phyloP scores from a whole-genome alignment of 2,329 filamentous ascomycete species.

The Chaetomium sp. region DNA sequence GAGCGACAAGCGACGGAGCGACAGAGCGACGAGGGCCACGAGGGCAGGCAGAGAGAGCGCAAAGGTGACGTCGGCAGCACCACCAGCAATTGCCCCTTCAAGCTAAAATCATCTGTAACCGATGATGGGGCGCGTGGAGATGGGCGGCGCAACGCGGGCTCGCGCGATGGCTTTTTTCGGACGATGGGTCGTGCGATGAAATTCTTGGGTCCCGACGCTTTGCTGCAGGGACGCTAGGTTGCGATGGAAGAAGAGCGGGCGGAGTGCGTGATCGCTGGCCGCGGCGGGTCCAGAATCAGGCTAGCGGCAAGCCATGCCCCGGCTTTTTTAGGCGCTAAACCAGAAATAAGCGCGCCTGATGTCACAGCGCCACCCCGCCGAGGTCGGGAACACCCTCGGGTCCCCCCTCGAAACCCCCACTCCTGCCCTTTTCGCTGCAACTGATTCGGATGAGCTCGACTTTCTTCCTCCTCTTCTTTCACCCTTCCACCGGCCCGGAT shows the following conservation, averaged over 20 bases:
- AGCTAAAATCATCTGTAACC: neutral
- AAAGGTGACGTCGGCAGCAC: slow-evolving; percentile 4
- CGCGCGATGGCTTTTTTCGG: slow-evolving; percentile 25
- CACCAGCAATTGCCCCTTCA: slow-evolving; percentile 16
- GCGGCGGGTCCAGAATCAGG: slow-evolving; percentile 25
- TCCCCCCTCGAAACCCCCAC: neutral
- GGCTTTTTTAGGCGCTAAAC: slow-evolving; percentile 30
- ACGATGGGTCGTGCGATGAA: slow-evolving; percentile 30
- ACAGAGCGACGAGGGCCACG: neutral
- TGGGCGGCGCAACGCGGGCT: slow-evolving; percentile 17
- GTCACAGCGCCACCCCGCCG: slow-evolving; percentile 23
- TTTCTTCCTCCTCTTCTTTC: neutral
- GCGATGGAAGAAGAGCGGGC: slow-evolving; percentile 30
- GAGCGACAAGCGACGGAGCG: neutral
- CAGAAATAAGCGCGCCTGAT: slow-evolving; percentile 33
- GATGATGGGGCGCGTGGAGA: slow-evolving; percentile 4
- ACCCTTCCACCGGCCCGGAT: neutral
- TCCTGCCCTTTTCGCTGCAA: neutral
- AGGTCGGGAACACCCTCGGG: neutral
- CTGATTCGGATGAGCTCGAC: neutral
- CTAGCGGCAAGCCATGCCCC: slow-evolving; percentile 30
- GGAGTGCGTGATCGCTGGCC: slow-evolving; percentile 34
- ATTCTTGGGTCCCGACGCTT: slow-evolving; percentile 30
- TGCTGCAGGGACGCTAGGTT: slow-evolving; percentile 32
- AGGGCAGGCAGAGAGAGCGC: too few relatives aligned